Percentiles rank a stretch among this genome's conserved stretches.
Evolutionary conservation across 371 early-diverging fungal species (phyloP).

Genomic region (Rhizopus microsporus): DNA sequence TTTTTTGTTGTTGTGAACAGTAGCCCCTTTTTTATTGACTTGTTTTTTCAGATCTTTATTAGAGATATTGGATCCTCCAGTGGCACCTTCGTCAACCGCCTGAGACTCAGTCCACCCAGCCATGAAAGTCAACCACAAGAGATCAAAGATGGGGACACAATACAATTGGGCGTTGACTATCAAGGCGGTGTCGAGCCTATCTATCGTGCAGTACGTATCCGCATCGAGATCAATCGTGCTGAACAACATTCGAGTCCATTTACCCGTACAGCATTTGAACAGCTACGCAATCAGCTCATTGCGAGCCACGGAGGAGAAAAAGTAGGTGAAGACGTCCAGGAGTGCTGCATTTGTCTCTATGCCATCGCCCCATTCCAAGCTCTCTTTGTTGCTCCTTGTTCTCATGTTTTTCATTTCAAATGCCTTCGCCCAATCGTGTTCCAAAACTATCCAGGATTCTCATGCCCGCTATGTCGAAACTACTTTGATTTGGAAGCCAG

Average conservation of each 20-base stretch:
- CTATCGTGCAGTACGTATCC: slow-evolving; percentile 72
- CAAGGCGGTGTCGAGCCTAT: slow-evolving; percentile 76
- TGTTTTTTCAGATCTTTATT: slow-evolving; percentile 66
- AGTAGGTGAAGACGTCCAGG: slow-evolving; percentile 36
- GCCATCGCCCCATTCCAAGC: slow-evolving; percentile 89
- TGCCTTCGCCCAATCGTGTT: slow-evolving; percentile 70
- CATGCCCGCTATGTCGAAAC: slow-evolving; percentile 90
- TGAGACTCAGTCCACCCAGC: slow-evolving; percentile 84
- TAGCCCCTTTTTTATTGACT: not conserved
- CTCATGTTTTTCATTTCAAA: slow-evolving; percentile 91
- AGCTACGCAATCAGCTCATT: slow-evolving; percentile 21
- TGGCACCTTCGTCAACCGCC: slow-evolving; percentile 93
- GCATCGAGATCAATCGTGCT: slow-evolving; percentile 71
- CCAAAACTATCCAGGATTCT: slow-evolving; percentile 70
- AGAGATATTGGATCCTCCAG: slow-evolving; percentile 91
- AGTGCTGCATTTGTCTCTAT: slow-evolving; percentile 94
- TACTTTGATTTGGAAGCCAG: slow-evolving; percentile 87
- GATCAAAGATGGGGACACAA: slow-evolving; percentile 84
- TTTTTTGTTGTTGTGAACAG: not conserved
- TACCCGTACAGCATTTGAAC: slow-evolving; percentile 22
- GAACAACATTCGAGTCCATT: slow-evolving; percentile 18
- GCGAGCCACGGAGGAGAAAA: not conserved
- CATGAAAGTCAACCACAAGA: slow-evolving; percentile 77
- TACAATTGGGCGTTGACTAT: slow-evolving; percentile 94
- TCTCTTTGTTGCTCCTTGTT: slow-evolving; percentile 89